Conservation (phyloP, 441 rosid species). For the Populus trichocarpa region DNA sequence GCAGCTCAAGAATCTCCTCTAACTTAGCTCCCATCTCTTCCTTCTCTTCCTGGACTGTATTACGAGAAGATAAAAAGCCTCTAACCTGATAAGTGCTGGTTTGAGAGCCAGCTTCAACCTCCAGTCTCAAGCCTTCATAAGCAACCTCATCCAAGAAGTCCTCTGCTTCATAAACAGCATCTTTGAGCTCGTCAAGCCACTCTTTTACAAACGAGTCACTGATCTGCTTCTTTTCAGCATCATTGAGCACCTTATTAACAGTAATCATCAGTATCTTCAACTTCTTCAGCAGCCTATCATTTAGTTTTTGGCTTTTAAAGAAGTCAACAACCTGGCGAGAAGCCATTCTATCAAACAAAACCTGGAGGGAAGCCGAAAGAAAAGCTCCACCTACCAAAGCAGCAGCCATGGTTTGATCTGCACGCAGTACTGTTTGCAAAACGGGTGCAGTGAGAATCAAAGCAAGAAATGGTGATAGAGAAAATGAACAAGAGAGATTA, state of each 20-base stretch:
- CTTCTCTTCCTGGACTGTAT: background rate
- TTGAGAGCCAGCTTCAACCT: background rate
- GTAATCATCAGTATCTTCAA: background rate
- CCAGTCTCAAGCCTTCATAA: background rate
- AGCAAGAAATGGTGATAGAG: no score
- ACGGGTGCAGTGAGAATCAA: no score
- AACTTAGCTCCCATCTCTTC: background rate
- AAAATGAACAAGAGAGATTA: no score
- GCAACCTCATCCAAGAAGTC: slow-evolving; percentile 17
- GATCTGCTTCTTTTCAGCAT: slow-evolving; percentile 14
- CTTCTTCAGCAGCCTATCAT: background rate
- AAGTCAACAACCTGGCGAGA: slow-evolving; percentile 15
- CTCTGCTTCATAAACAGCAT: slow-evolving; percentile 5
- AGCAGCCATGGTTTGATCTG: slow-evolving; percentile 12
- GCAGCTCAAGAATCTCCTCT: slow-evolving; percentile 3
- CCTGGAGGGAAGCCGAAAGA: slow-evolving; percentile 27
- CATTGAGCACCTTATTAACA: slow-evolving; percentile 6
- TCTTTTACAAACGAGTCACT: background rate
- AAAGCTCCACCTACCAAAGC: slow-evolving; percentile 26
- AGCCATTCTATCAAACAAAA: slow-evolving; percentile 24
- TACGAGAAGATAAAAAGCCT: background rate
- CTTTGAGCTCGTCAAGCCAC: slow-evolving; percentile 1
- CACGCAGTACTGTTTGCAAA: background rate
- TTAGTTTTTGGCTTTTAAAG: slow-evolving; percentile 10
- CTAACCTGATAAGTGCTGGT: slow-evolving; percentile 1